Evolutionary conservation across 352 stramenopile genomes (phyloP).

Genomic region (Pythium rhizo-oryzae): DNA sequence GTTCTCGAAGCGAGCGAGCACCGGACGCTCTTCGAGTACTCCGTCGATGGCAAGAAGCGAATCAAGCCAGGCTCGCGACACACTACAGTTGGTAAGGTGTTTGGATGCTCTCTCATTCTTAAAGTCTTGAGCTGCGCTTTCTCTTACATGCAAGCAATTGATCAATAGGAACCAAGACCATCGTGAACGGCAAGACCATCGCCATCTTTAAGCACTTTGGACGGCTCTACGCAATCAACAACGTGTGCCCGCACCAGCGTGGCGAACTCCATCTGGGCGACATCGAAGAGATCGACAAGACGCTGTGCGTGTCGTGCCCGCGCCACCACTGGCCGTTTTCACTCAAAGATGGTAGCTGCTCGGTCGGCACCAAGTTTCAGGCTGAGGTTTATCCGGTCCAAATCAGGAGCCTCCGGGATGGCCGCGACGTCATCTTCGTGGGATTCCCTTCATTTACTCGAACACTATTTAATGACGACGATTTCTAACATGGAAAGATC

Average conservation of each 20-base stretch:
- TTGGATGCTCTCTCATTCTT: neutral
- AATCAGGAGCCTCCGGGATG: slow-evolving; percentile 45
- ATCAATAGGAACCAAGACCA: slow-evolving; percentile 50
- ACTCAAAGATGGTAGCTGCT: slow-evolving; percentile 71
- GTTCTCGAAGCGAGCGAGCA: slow-evolving; percentile 77
- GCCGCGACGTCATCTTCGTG: slow-evolving; percentile 59
- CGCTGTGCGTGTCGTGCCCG: slow-evolving; percentile 71
- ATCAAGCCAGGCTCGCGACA: slow-evolving; percentile 66
- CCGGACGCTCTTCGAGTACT: slow-evolving; percentile 72
- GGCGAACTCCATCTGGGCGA: slow-evolving; percentile 83
- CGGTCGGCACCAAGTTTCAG: slow-evolving; percentile 49
- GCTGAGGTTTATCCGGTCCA: slow-evolving; percentile 69
- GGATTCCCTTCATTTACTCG: slow-evolving; percentile 62
- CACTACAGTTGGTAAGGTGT: slow-evolving; percentile 53
- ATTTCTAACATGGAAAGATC: slow-evolving; percentile 58
- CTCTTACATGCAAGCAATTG: neutral
- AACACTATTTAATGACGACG: slow-evolving; percentile 70
- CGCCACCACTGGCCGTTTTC: slow-evolving; percentile 86
- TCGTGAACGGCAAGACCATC: slow-evolving; percentile 68
- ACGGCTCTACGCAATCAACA: slow-evolving; percentile 74
- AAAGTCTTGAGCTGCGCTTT: neutral
- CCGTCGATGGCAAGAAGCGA: slow-evolving; percentile 70
- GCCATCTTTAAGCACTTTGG: slow-evolving; percentile 84
- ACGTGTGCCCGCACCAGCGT: slow-evolving; percentile 79
- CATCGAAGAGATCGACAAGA: slow-evolving; percentile 84